Conservation (phyloP, 805 yeast genomes). For the Candida loeiensis region DNA sequence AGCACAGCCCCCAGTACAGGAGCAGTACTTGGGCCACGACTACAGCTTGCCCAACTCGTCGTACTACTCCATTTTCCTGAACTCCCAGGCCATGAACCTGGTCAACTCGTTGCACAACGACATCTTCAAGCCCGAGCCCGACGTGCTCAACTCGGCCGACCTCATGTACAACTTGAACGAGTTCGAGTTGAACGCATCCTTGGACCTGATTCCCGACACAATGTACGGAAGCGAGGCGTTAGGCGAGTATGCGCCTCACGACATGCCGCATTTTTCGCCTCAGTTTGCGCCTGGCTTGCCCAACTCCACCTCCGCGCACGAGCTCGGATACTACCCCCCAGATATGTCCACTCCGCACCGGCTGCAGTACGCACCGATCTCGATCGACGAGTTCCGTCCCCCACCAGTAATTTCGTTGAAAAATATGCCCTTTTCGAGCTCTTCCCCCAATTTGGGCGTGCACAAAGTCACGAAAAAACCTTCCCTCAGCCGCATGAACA, state of each 20-base stretch:
- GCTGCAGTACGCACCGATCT: constrained; percentile 4
- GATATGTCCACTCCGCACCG: constrained; percentile 18
- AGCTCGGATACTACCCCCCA: constrained; percentile 13
- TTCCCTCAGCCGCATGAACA: constrained; percentile 16
- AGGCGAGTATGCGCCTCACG: neutral
- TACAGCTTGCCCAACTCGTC: constrained; percentile 15
- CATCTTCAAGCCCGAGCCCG: constrained; percentile 16
- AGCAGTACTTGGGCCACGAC: constrained; percentile 9
- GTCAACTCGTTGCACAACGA: constrained; percentile 13
- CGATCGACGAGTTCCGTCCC: constrained; percentile 8
- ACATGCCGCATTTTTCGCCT: constrained; percentile 5
- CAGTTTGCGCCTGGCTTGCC: constrained; percentile 6
- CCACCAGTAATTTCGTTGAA: constrained; percentile 10
- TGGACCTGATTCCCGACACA: constrained; percentile 28
- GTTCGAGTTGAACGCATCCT: constrained; percentile 24
- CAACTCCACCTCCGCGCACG: constrained; percentile 11
- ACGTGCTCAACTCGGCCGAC: constrained; percentile 14
- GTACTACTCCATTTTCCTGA: constrained; percentile 15
- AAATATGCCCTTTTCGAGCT: constrained; percentile 7
- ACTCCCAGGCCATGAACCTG: constrained; percentile 16
- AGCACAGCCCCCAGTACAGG: constrained; percentile 6
- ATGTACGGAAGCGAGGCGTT: constrained; percentile 3
- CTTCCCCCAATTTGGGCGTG: constrained; percentile 8
- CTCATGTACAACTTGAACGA: constrained; percentile 23
- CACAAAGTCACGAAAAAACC: constrained; percentile 18